Evolutionary conservation across 2,329 filamentous ascomycete genomes (phyloP), one percentile per base, ranked within the genome.

Genomic region (Clarireedia sp.): DNA sequence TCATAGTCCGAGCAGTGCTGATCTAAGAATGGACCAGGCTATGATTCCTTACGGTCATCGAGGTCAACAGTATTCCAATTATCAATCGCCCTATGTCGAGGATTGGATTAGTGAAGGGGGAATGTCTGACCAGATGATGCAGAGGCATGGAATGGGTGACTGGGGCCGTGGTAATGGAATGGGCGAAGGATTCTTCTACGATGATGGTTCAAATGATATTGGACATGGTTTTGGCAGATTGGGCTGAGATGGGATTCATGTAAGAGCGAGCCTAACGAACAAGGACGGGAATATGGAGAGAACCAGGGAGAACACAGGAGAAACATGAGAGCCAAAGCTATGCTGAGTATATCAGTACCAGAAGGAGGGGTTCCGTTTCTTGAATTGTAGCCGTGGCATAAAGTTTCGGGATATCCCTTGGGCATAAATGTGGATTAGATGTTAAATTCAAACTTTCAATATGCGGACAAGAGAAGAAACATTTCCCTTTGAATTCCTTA

Each of bases 1-100:
- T 19, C 50, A 53, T 10, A 47, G 38, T 24, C 41, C 50, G 47
- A 49, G 24, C 29, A 33, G 29, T 33, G 29, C 12, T 33, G 29
- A 33, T 33, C 29, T 33, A 10, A 33, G 29, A 33, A 33, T 33
- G 29, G 41, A 52, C 6, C 29, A 23, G 9, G 21, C 21, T n/a
- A 47, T 53, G 41, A 48, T 37, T 10, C 41, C 41, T 14, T 37
- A 19, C 38, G 1, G 19, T 38, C 36, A 19, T 38, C 19, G 19
- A 23, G 26, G 19, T n/a, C 5, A 14, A 44, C 3, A 21, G 41
- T 37, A 12, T 4, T 19, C 41, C 38, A 53, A 53, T 38, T 53
- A 53, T 24, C 41, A 53, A 53, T 38, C 50, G 24, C 50, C 50
- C 9, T 53, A 53, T 26, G 50, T 53, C 9, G 50, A 53, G 47